Conservation (phyloP, 805 yeast species). For the Kuraishia floccosa region DNA sequence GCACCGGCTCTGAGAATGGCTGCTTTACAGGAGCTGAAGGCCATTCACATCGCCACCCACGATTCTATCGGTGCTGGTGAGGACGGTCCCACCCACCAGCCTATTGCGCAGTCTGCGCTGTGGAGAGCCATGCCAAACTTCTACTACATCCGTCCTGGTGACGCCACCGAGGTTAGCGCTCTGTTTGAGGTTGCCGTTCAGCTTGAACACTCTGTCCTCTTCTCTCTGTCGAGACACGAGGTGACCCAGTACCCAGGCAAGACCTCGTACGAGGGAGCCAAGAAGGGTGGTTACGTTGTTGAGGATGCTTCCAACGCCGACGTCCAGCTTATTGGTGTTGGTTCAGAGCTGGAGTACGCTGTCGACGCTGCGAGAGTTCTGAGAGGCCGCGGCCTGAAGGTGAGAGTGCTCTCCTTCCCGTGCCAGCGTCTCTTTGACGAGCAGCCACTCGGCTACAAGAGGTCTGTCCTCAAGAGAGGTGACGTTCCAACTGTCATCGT, state of each 20-base stretch:
- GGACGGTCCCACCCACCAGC: constrained; percentile 50
- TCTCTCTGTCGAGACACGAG: constrained; percentile 18
- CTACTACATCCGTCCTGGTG: constrained; percentile 41
- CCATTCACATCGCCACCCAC: constrained; percentile 43
- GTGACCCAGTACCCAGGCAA: constrained; percentile 13
- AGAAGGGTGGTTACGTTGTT: constrained; percentile 18
- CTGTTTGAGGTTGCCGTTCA: constrained; percentile 21
- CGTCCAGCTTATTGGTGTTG: constrained; percentile 15
- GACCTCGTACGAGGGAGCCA: constrained; percentile 11
- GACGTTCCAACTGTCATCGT: constrained; percentile 17
- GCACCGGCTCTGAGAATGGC: constrained; percentile 40
- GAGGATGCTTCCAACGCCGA: constrained; percentile 10
- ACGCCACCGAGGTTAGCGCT: constrained; percentile 39
- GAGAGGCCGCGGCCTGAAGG: constrained; percentile 10
- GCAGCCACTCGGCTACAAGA: constrained; percentile 15
- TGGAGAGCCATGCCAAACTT: constrained; percentile 40
- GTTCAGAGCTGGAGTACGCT: constrained; percentile 19
- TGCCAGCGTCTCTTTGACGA: constrained; percentile 19
- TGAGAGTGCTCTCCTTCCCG: constrained; percentile 19
- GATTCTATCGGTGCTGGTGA: constrained; percentile 48
- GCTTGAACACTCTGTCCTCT: constrained; percentile 11
- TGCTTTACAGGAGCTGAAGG: constrained; percentile 32
- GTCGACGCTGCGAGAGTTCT: constrained; percentile 17
- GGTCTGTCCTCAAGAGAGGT: constrained; percentile 13
- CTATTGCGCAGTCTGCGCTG: constrained; percentile 38